phyloP scores from a whole-genome alignment of 2,329 filamentous ascomycete genomes.

The Alternaria atra region DNA sequence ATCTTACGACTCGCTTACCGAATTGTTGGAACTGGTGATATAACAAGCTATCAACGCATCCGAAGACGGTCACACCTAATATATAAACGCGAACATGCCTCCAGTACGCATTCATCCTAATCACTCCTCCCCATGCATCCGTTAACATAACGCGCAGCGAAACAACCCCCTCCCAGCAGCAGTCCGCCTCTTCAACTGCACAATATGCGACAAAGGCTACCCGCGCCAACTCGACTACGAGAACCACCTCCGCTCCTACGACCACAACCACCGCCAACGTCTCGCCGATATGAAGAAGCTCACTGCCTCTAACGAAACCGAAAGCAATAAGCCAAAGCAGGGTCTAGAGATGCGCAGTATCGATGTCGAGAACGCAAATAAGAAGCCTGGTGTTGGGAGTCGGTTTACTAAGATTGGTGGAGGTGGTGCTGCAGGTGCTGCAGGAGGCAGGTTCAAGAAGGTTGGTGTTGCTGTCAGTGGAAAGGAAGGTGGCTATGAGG shows the following conservation, averaged over 20 bases:
- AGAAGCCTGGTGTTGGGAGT: slow-evolving; percentile 28
- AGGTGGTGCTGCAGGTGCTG: slow-evolving; percentile 19
- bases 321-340: slow-evolving; percentile 30
- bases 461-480: slow-evolving; percentile 61
- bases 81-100: slow-evolving; percentile 21
- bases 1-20: background rate
- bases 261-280: slow-evolving; percentile 81
- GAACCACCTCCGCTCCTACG: slow-evolving; percentile 91
- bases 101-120: slow-evolving; percentile 16
- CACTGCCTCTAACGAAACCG: slow-evolving; percentile 40
- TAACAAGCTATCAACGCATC: background rate
- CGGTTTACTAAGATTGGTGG: slow-evolving; percentile 43
- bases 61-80: background rate
- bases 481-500: slow-evolving; percentile 3
- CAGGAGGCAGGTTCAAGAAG: slow-evolving; percentile 71
- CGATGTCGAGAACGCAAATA: slow-evolving; percentile 27
- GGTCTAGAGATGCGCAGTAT: slow-evolving; percentile 38
- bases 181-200: slow-evolving; percentile 55
- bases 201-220: slow-evolving; percentile 91
- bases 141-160: slow-evolving; percentile 44
- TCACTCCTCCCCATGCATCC: slow-evolving; percentile 51
- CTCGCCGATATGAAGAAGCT: slow-evolving; percentile 84
- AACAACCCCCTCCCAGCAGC: slow-evolving; percentile 55
- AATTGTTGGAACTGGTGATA: too few relatives aligned
- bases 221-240: slow-evolving; percentile 96